Evolutionary conservation across 495 filamentous ascomycete genomes (phyloP).

Genomic region (Tuber microsphaerosporum): DNA sequence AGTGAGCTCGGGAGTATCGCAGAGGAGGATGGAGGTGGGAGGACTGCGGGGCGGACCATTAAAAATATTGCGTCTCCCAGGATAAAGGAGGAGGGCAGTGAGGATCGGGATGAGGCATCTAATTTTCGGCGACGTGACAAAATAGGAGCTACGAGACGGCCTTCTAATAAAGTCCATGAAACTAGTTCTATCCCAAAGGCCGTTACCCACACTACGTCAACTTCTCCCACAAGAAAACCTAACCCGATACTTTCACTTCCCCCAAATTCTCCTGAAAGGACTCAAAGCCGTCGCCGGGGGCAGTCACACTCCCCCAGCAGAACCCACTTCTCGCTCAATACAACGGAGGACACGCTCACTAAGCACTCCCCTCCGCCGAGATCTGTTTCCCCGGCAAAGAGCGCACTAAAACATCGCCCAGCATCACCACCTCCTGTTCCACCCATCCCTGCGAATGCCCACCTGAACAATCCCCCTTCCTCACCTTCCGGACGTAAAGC

Average conservation of each 20-base stretch:
- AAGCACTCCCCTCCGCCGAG: slow-evolving; percentile 29
- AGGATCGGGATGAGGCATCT: slow-evolving; percentile 20
- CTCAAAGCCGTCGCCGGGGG: background rate
- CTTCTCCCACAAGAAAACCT: slow-evolving; percentile 4
- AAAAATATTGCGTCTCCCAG: background rate
- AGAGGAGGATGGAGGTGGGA: slow-evolving; percentile 19
- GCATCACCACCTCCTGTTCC: background rate
- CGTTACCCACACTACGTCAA: background rate
- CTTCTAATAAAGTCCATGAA: background rate
- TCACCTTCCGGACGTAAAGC: slow-evolving; percentile 1
- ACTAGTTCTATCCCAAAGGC: background rate
- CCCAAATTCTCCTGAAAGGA: background rate
- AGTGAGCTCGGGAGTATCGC: slow-evolving; percentile 31
- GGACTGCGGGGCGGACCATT: background rate
- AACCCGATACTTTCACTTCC: background rate
- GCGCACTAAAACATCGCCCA: slow-evolving; percentile 24
- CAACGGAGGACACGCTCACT: background rate
- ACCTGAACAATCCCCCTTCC: background rate
- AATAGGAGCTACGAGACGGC: background rate
- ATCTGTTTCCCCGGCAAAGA: slow-evolving; percentile 31
- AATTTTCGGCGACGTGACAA: slow-evolving; percentile 1
- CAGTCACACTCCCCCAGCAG: slow-evolving; percentile 4
- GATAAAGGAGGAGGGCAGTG: slow-evolving; percentile 8
- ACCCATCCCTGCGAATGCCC: background rate
- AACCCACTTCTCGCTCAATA: background rate